Conservation (phyloP, 2,329 filamentous ascomycete genomes). For the Pezicula radicicola region DNA sequence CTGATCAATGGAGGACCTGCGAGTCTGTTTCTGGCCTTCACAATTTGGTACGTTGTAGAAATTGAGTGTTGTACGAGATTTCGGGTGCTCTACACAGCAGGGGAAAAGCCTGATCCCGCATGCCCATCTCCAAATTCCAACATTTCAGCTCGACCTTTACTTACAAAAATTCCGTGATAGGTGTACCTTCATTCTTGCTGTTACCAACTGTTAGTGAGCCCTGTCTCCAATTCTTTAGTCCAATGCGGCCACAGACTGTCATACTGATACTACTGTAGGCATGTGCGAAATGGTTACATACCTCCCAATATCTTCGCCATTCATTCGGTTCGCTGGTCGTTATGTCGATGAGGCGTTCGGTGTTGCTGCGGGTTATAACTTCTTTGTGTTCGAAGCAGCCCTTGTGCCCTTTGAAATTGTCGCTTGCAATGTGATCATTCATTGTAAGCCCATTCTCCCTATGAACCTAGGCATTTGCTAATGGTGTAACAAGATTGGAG, state of each 20-base stretch:
- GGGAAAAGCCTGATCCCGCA: too few relatives aligned
- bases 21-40: constrained; percentile 56
- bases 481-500: constrained; percentile 43
- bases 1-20: constrained; percentile 57
- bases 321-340: constrained; percentile 73
- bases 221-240: constrained; percentile 29
- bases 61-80: background rate
- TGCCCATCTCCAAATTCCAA: background rate
- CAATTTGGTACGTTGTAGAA: constrained; percentile 42
- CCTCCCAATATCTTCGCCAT: constrained; percentile 72
- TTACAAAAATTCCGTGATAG: constrained; percentile 39
- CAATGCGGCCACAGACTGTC: constrained; percentile 42
- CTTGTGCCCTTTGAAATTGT: constrained; percentile 67
- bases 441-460: constrained; percentile 28
- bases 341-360: constrained; percentile 75
- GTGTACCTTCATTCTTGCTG: constrained; percentile 56
- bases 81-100: too few relatives aligned
- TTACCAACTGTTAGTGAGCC: constrained; percentile 44
- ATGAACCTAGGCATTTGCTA: too few relatives aligned
- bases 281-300: constrained; percentile 77
- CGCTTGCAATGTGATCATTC: constrained; percentile 60
- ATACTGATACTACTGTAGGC: constrained; percentile 59
- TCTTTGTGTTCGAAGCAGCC: constrained; percentile 67
- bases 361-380: constrained; percentile 72
- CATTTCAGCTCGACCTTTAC: background rate